phyloP scores from a whole-genome alignment of 176 grass and related monocot species.

The Bromus sterilis region DNA sequence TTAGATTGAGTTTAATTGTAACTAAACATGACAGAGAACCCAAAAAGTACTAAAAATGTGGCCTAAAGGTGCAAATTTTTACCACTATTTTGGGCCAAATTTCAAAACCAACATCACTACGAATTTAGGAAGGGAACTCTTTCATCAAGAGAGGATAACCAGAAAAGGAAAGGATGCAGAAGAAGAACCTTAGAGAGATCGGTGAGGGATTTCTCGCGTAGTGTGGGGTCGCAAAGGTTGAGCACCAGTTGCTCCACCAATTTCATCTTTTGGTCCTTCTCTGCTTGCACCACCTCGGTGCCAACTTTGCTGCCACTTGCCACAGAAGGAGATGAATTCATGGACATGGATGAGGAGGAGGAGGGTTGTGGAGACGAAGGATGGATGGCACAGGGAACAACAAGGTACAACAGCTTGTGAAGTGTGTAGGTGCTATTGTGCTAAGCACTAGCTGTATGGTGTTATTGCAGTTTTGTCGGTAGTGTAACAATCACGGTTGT shows the following conservation, averaged over 20 bases:
- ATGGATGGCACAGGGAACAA: conserved; percentile 13
- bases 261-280: conserved; percentile 35
- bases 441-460: background rate
- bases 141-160: background rate
- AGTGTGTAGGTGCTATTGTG: background rate
- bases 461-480: background rate
- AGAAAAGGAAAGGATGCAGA: background rate
- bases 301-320: background rate
- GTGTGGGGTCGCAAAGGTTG: conserved; percentile 38
- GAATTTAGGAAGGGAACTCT: background rate
- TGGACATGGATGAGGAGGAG: conserved; percentile 15
- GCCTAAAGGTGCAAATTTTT: background rate
- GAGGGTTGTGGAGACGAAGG: conserved; percentile 16
- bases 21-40: background rate
- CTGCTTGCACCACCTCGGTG: background rate
- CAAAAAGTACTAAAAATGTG: background rate
- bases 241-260: conserved; percentile 48
- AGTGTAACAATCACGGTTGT: background rate
- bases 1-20: background rate
- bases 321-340: background rate
- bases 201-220: conserved; percentile 58
- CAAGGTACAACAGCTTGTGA: too few species aligned
- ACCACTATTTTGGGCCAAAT: background rate
- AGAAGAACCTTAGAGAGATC: conserved; percentile 60
- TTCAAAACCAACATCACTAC: background rate